A percentile compares a stretch with the other conserved stretches of the same genome.
Evolutionary conservation across 2,329 filamentous ascomycete genomes (phyloP).

Genomic region (Gaeumannomyces sp.): DNA sequence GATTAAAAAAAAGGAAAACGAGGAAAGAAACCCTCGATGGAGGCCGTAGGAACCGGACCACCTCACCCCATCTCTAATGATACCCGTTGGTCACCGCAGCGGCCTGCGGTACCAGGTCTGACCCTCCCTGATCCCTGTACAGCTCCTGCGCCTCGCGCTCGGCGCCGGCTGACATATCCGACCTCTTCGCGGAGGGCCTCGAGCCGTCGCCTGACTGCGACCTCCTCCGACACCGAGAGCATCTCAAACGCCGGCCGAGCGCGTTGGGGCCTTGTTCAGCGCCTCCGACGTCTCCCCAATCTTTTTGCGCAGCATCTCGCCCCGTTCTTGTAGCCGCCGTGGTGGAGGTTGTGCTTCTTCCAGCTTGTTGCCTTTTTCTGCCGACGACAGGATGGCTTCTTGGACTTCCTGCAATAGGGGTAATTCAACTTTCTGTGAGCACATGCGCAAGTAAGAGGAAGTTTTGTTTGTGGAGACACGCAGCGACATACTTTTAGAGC

Average conservation of each 20-base stretch:
- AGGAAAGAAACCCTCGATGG: too few species aligned
- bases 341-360: constrained; percentile 86
- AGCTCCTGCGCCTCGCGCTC: constrained; percentile 88
- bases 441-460: background rate
- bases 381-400: constrained; percentile 64
- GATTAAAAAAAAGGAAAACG: too few species aligned
- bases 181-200: constrained; percentile 78
- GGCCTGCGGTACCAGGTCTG: constrained; percentile 50
- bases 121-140: constrained; percentile 70
- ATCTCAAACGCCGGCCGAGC: constrained; percentile 68
- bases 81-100: constrained; percentile 29
- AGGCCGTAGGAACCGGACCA: too few species aligned
- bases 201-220: constrained; percentile 65
- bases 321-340: constrained; percentile 86
- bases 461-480: background rate
- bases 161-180: constrained; percentile 65
- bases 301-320: constrained; percentile 76
- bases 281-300: constrained; percentile 68
- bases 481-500: constrained; percentile 63
- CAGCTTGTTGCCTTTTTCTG: constrained; percentile 75
- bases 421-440: constrained; percentile 10
- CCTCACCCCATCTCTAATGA: too few species aligned
- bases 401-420: constrained; percentile 53
- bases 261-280: constrained; percentile 67
- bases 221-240: constrained; percentile 73